Evolutionary conservation across 352 stramenopile genomes (phyloP).

Genomic region (Phytophthora megakarya): DNA sequence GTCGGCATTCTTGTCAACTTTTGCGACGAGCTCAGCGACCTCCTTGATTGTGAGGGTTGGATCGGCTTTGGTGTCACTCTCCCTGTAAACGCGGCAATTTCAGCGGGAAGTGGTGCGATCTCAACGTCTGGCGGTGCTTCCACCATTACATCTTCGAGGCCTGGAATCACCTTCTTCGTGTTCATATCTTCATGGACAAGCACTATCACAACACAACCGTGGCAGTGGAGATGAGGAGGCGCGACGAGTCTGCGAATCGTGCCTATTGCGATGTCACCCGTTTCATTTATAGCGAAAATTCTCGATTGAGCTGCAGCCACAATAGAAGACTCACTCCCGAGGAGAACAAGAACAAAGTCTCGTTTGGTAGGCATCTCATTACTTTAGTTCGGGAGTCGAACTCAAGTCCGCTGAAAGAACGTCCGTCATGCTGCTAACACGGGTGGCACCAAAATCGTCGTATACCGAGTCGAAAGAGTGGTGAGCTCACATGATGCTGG

Average conservation of each 20-base stretch:
- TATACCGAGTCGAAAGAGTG: constrained; percentile 39
- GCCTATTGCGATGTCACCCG: constrained; percentile 25
- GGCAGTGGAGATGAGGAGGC: constrained; percentile 24
- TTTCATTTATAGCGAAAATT: constrained; percentile 6
- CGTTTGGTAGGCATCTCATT: background rate
- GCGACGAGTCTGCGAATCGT: constrained; percentile 2
- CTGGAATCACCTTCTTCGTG: constrained; percentile 35
- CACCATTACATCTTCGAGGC: constrained; percentile 19
- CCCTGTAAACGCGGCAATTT: background rate
- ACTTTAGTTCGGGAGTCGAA: too few species aligned
- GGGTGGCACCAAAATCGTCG: background rate
- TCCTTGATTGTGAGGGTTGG: constrained; percentile 14
- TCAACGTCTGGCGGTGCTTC: constrained; percentile 18
- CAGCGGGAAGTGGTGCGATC: constrained; percentile 1
- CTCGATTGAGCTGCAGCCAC: background rate
- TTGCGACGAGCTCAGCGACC: background rate
- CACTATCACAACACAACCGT: constrained; percentile 6
- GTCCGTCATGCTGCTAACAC: constrained; percentile 17
- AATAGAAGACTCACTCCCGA: too few species aligned
- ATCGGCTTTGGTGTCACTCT: constrained; percentile 11
- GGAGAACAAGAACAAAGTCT: too few species aligned
- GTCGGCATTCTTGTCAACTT: constrained; percentile 27
- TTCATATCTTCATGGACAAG: constrained; percentile 34
- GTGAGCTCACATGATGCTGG: constrained; percentile 40
- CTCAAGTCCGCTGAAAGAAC: too few species aligned